Percentiles rank a stretch among this genome's conserved stretches.
These are phyloP conservation scores for Phytophthora megakarya DNA, from an alignment of 352 stramenopile genomes.

Conservation along the genomic window DNA sequence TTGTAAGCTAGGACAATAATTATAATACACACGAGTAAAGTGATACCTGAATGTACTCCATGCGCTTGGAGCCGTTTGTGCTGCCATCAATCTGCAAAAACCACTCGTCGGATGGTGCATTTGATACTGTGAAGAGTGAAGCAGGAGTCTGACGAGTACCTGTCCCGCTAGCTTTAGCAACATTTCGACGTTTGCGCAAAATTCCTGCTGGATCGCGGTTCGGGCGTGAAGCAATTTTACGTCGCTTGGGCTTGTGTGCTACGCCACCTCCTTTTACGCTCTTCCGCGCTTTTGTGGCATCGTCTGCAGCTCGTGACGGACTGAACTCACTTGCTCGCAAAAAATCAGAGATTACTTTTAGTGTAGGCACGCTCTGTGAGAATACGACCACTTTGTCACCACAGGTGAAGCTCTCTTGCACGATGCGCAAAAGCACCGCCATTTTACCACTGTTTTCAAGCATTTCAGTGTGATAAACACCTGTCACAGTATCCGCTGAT, in stretches of 20 bases:
- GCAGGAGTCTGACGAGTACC: slow-evolving; percentile 5
- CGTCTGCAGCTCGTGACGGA: slow-evolving; percentile 34
- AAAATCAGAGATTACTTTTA: slow-evolving; percentile 82
- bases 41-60: slow-evolving; percentile 83
- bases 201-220: slow-evolving; percentile 67
- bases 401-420: slow-evolving; percentile 71
- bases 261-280: slow-evolving; percentile 13
- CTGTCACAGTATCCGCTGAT: neutral
- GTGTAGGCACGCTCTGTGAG: slow-evolving; percentile 85
- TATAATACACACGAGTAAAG: neutral
- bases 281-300: slow-evolving; percentile 29
- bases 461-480: slow-evolving; percentile 51
- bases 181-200: slow-evolving; percentile 49
- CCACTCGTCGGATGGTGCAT: slow-evolving; percentile 47
- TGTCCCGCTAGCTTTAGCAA: slow-evolving; percentile 10
- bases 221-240: slow-evolving; percentile 32
- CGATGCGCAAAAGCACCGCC: slow-evolving; percentile 71
- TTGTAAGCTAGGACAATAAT: slow-evolving; percentile 1
- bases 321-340: slow-evolving; percentile 62
- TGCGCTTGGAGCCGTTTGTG: slow-evolving; percentile 74
- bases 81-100: slow-evolving; percentile 85
- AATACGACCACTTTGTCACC: slow-evolving; percentile 90
- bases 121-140: neutral
- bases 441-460: slow-evolving; percentile 85
- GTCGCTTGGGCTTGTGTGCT: slow-evolving; percentile 39